phyloP scores from a whole-genome alignment of 352 stramenopile species.

The Phytophthora sansomeana region DNA sequence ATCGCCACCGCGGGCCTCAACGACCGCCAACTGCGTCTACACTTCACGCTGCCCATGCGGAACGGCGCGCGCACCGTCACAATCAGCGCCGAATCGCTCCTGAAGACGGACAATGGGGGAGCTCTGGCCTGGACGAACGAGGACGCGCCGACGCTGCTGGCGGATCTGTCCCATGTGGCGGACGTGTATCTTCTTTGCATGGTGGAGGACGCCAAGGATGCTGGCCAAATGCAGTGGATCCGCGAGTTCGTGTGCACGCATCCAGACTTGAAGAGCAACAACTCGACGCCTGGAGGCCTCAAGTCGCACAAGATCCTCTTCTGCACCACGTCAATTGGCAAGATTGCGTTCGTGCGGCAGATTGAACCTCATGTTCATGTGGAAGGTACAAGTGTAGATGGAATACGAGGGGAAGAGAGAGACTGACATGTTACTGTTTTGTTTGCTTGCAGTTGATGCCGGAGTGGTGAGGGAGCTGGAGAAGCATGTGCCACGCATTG shows the following conservation, averaged over 20 bases:
- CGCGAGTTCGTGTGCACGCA: conserved; percentile 54
- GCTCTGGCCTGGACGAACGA: conserved; percentile 56
- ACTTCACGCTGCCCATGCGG: conserved; percentile 66
- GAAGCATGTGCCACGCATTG: conserved; percentile 79
- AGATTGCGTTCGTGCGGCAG: conserved; percentile 89
- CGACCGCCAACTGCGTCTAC: conserved; percentile 63
- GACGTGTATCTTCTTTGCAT: conserved; percentile 79
- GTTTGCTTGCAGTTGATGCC: conserved; percentile 56
- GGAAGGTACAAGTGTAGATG: conserved; percentile 55
- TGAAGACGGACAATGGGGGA: conserved; percentile 38
- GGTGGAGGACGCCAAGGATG: conserved; percentile 44
- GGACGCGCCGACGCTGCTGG: conserved; percentile 56
- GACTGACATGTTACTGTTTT: conserved; percentile 5
- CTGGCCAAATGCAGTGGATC: conserved; percentile 45
- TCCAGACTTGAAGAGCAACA: conserved; percentile 37
- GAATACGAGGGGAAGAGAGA: not conserved
- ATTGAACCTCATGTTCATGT: conserved; percentile 85
- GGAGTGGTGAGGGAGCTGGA: conserved; percentile 68
- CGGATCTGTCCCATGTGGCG: conserved; percentile 62
- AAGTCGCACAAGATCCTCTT: conserved; percentile 83
- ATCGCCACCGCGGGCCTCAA: conserved; percentile 51
- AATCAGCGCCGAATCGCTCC: conserved; percentile 65
- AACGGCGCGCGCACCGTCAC: conserved; percentile 72
- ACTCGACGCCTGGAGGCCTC: conserved; percentile 35
- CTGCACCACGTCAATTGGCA: conserved; percentile 77